Evolutionary conservation across 148 eudicot species (phyloP), one percentile per base, ranked within the genome.

Genomic region (Suaeda aralocaspica): DNA sequence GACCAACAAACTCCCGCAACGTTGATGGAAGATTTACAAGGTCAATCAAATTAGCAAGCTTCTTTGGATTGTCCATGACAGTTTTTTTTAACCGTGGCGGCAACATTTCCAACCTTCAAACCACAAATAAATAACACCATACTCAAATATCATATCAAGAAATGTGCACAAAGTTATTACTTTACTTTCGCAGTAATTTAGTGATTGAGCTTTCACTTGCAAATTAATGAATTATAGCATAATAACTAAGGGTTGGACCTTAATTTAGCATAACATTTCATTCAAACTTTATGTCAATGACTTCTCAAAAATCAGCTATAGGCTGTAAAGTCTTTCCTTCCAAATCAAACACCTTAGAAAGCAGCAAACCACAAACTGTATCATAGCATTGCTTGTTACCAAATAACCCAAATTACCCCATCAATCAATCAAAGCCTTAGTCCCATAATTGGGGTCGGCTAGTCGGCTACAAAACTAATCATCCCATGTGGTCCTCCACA

Each of bases 1-100:
- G 91, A 51, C 98, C 98, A 79, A 93, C 60, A 74, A 93, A 93
- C 22, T 88, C 94, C 58, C 89, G 72, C 55, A 93, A 82, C 13
- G 84, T 82, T 59, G 92, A 84, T 50, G 98, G 96, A 18, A 90
- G 86, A 84, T 93, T 93, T 29, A 88, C 88, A 31, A 90, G 80
- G 82, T 93, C 95, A 72, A 90, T 85, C 79, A 90, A 82, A 57
- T 79, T 70, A 21, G 98, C 96, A 52, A 93, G 83, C 72, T 93
- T 89, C 84, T 88, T 90, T 9, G 95, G 96, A 78, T 87, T 88
- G 55, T 93, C 98, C 3, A 78, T 52, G 48, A 82, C 68, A 16
- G 79, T 77, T 85, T 84, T 87, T 82, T 90, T 93, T 77, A 90
- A 57, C 71, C 87, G 71, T 42, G 77, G 94, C 30, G 94, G 87